A percentile compares a stretch with the other conserved stretches of the same genome.
Conservation (phyloP, 2,329 filamentous ascomycete species). For the Claviceps fusiformis region DNA sequence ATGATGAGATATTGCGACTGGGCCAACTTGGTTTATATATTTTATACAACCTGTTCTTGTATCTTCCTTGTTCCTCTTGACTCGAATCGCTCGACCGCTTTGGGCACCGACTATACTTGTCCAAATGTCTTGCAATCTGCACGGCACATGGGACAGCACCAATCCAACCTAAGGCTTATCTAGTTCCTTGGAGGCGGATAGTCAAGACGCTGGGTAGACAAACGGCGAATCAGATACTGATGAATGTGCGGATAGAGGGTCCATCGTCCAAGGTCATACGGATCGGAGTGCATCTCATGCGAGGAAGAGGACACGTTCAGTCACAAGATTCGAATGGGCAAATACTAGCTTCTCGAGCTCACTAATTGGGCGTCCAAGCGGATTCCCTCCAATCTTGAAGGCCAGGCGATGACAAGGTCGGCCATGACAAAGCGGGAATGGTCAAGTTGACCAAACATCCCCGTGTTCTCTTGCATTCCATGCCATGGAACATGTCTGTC, state of each 20-base stretch:
- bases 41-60: no score
- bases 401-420: neutral
- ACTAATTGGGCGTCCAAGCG: constrained; percentile 11
- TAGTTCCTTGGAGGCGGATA: no score
- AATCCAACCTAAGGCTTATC: constrained; percentile 13
- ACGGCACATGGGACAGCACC: constrained; percentile 26
- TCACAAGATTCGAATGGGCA: constrained; percentile 10
- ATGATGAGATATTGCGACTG: constrained; percentile 18
- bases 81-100: no score
- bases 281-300: constrained; percentile 19
- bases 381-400: neutral
- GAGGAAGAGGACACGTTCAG: constrained; percentile 10
- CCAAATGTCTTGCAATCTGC: constrained; percentile 26
- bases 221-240: neutral
- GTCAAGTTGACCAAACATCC: neutral
- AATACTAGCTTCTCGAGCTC: constrained; percentile 9
- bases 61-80: neutral
- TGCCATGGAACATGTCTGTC: no score
- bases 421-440: neutral
- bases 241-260: neutral
- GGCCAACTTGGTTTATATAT: constrained; percentile 19
- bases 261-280: constrained; percentile 19
- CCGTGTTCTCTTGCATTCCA: no score
- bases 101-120: neutral
- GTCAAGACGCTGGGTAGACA: neutral